Evolutionary conservation across 2,329 filamentous ascomycete genomes (phyloP), one percentile per base, ranked within the genome.

Genomic region (Neonectria faginata): DNA sequence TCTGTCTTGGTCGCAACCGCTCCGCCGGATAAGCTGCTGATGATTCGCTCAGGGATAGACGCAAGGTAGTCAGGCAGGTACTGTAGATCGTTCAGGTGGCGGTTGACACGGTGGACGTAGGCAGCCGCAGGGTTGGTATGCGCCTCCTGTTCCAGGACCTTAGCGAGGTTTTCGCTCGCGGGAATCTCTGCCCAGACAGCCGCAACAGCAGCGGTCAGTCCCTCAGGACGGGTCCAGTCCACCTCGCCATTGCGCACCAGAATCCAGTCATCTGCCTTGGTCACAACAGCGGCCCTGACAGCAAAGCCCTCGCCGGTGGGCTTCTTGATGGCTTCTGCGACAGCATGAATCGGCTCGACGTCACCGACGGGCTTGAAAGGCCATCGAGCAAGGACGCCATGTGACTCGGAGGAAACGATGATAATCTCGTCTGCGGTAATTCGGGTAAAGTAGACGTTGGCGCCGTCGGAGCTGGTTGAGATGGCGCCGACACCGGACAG

Each of bases 371-470:
- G 70, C 64, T 87, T 86, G 27, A 91, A 76, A 2, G 86, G 79
- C 93, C 93, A 97, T 58, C 89, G 87, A 14, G 89, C 91, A 33
- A 97, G 83, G 42, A 94, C 81, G n/a, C 86, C 89, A 70, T 94
- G 88, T 1, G 93, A 96, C 29, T 84, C 84, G 0, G 94, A 97
- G 1, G 92, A 93, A 6, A 92, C 85, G 27, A 97, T 83, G 31
- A 86, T 83, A 2, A 93, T 84, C 74, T 97, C 92, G 9, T 91
- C 88, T 36, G 89, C 83, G 0, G 92, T 94, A 65, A 96, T 84
- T 64, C 94, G 89, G 2, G 92, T 94, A 77, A 98, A 97, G 81
- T 93, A 97, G 8, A 97, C 91, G 73, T 96, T 94, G 20, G 91
- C 89, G 64, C 90, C 91, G 44, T 88, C 86, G 2, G 89, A 92